Base-by-base conservation (phyloP, 331 rosid species). In the Saraca asoca region DNA sequence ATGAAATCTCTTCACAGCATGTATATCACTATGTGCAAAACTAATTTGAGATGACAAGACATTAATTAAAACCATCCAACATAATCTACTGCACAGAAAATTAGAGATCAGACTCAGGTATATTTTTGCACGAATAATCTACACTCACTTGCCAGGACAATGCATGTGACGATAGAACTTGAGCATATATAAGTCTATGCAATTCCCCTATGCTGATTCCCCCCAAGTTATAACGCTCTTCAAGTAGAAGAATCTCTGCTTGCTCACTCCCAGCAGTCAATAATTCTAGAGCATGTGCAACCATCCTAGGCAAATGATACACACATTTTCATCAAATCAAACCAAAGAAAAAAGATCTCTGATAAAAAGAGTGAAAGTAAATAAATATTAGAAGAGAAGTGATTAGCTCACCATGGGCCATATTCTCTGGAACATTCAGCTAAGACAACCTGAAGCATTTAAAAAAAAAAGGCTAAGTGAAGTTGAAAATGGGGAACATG, bases 61-160 rank as follows among this genome's bases (percentile, higher is more conserved):
- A 37, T 24, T 13, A 59, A 58, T 54, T 33, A 1, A 68, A 58
- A 58, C 45, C 61, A 45, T 74, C 18, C 50, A 67, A 73, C 64
- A 62, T 34, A n/a, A 63, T 66, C 69, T 34, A 66, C 20, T 62
- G 63, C 46, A 24, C 1, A 24, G 31, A 24, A 3, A 24, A 24
- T 49, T 67, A 15, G 66, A 68, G 67, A 73, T 66, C 45, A 12
- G 38, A 74, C 45, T 41, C 68, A 45, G 58, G 43, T 29, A 58
- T 6, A 65, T 43, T 77, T 51, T 20, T 16, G 41, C 33, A 46
- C 12, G 62, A 49, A 51, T 71, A 50, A 68, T 15, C 45, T 34
- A 46, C 70, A 91, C 95, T 84, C 76, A 93, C 98, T 85, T 93
- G 96, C 97, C 97, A 90, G 62, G 97, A 90, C 85, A 93, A 77